These are phyloP conservation scores for Nissolia schottii DNA, from an alignment of 306 rosid species.

Conservation along the genomic window DNA sequence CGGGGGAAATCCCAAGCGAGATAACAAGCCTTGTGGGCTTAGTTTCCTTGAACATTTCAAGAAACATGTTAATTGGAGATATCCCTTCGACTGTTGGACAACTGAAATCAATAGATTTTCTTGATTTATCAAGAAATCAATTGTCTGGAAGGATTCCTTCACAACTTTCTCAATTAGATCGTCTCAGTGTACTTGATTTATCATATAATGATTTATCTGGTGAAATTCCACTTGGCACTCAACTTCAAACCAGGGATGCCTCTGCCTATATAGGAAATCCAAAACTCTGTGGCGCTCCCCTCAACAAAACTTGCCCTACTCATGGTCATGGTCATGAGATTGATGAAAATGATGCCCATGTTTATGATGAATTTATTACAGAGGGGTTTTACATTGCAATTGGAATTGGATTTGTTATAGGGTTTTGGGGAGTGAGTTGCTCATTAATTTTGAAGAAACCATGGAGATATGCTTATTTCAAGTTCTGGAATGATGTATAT, in stretches of 20 bases:
- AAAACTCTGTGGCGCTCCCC: not conserved
- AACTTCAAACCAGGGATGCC: not conserved
- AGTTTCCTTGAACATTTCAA: conserved; percentile 12
- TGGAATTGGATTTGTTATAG: not conserved
- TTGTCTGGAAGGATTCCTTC: not conserved
- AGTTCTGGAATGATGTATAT: not conserved
- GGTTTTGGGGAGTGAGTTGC: not conserved
- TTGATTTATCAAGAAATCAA: not conserved
- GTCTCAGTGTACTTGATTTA: not conserved
- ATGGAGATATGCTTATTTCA: not conserved
- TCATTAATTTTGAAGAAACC: not conserved
- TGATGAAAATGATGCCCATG: not conserved
- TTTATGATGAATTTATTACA: not conserved
- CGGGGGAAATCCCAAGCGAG: not conserved
- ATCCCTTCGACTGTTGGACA: not conserved
- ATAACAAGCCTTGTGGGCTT: not conserved
- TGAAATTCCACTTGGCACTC: not conserved
- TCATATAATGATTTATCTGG: conserved; percentile 9
- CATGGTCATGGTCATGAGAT: not conserved
- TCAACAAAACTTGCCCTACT: not conserved
- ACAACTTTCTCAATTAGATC: not conserved
- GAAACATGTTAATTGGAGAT: not conserved
- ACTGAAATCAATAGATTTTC: not conserved
- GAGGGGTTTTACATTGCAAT: not conserved
- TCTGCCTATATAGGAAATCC: not conserved